A percentile compares a stretch with the other conserved stretches of the same genome.
phyloP scores from a whole-genome alignment of 139 green algal species.

The Axilococcus clingmanii region DNA sequence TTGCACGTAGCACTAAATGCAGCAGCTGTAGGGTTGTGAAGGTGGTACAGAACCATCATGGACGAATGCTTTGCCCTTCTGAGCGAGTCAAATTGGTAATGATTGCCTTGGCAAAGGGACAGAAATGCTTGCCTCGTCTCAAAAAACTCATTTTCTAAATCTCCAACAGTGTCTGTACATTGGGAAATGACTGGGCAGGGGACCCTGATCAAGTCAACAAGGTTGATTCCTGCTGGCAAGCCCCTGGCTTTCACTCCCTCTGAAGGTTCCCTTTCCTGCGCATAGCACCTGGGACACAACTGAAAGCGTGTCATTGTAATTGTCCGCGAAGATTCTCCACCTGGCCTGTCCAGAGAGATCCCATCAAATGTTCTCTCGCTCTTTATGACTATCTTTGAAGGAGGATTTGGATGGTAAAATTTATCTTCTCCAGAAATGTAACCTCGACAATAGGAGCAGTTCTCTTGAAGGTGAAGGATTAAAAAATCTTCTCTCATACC shows the following conservation, averaged over 20 bases:
- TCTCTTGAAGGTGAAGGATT: constrained; percentile 86
- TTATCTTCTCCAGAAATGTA: constrained; percentile 34
- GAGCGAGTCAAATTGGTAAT: constrained; percentile 98
- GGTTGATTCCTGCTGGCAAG: constrained; percentile 23
- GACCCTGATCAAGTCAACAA: constrained; percentile 22
- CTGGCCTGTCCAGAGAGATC: constrained; percentile 63
- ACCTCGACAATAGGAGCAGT: constrained; percentile 78
- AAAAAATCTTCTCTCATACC: constrained; percentile 98
- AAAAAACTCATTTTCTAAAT: constrained; percentile 89
- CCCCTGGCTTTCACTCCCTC: constrained; percentile 10
- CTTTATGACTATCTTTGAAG: constrained; percentile 19
- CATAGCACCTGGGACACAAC: constrained; percentile 44
- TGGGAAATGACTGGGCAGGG: constrained; percentile 20
- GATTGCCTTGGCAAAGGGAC: constrained; percentile 94
- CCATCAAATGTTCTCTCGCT: constrained; percentile 70
- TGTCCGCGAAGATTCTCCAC: constrained; percentile 17
- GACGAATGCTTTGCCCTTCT: constrained; percentile 93
- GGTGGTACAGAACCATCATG: constrained; percentile 99
- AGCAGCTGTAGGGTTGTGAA: constrained; percentile 90
- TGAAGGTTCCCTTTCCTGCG: constrained; percentile 3
- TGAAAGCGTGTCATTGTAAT: constrained; percentile 32
- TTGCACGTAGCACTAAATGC: constrained; percentile 87
- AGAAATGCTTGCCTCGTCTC: constrained; percentile 91
- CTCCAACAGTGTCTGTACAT: constrained; percentile 36
- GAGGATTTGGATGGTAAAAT: constrained; percentile 30